phyloP scores from a whole-genome alignment of 306 rosid genomes.

The Cucumis cinereus region DNA sequence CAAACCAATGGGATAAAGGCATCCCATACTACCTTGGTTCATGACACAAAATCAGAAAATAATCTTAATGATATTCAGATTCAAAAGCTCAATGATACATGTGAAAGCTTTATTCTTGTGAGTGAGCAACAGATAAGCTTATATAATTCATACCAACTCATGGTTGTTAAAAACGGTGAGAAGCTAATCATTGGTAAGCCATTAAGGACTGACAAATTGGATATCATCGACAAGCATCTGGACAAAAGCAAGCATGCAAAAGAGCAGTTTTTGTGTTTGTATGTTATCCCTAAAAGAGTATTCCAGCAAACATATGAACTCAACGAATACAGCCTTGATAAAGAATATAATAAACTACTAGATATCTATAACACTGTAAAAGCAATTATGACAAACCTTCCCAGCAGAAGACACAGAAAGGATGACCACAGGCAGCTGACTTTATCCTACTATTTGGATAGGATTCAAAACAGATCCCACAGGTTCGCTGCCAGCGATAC shows the following conservation, averaged over 20 bases:
- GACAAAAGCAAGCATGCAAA: not conserved
- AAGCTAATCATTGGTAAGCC: not conserved
- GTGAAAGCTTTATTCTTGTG: not conserved
- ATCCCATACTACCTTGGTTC: too few relatives aligned
- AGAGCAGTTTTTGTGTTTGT: not conserved
- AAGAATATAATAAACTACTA: not conserved
- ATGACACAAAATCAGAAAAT: not conserved
- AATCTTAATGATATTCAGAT: not conserved
- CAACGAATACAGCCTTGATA: not conserved
- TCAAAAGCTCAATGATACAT: not conserved
- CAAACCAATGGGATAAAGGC: too few relatives aligned
- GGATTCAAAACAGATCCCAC: constrained; percentile 69
- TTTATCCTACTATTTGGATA: constrained; percentile 29
- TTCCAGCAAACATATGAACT: not conserved
- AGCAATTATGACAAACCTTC: constrained; percentile 13
- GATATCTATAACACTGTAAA: not conserved
- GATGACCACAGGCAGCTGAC: constrained; percentile 68
- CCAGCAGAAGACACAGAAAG: constrained; percentile 66
- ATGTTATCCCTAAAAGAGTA: not conserved
- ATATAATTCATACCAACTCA: not conserved
- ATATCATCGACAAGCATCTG: not conserved
- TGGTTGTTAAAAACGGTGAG: not conserved
- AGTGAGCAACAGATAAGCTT: not conserved
- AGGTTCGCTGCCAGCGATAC: constrained; percentile 26
- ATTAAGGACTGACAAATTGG: not conserved